Evolutionary conservation across 1,139 yeast species (phyloP).

Genomic region (Cylindricascospora bacillispora): DNA sequence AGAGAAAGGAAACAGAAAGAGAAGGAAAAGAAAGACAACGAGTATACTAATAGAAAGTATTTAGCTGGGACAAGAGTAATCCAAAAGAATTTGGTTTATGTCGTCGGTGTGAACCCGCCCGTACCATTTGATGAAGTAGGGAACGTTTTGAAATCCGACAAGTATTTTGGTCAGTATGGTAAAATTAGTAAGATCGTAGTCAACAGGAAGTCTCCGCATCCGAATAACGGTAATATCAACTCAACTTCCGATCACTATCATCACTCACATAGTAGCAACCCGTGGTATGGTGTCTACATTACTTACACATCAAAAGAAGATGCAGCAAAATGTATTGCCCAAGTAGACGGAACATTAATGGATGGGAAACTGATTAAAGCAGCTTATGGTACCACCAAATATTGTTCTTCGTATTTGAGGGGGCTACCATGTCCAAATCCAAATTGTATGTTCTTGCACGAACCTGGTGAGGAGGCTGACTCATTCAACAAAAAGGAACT

Average conservation of each 20-base stretch:
- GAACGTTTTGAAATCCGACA: conserved; percentile 71
- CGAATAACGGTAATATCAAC: conserved; percentile 13
- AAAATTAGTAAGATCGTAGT: conserved; percentile 89
- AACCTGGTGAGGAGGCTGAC: conserved; percentile 99
- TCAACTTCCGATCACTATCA: conserved; percentile 26
- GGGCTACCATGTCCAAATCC: conserved; percentile 98
- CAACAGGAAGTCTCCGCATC: conserved; percentile 55
- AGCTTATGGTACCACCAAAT: conserved; percentile 97
- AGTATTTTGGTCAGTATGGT: conserved; percentile 96
- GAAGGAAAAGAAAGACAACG: conserved; percentile 85
- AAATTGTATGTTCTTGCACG: conserved; percentile 96
- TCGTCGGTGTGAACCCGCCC: conserved; percentile 89
- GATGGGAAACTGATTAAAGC: conserved; percentile 84
- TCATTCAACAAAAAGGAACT: conserved; percentile 88
- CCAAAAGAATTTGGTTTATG: conserved; percentile 93
- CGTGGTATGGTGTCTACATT: conserved; percentile 91
- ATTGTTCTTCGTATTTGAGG: conserved; percentile 87
- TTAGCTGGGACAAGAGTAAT: conserved; percentile 95
- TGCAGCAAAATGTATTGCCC: conserved; percentile 84
- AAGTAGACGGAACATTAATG: conserved; percentile 86
- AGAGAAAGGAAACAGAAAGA: conserved; percentile 81
- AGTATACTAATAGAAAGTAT: conserved; percentile 80
- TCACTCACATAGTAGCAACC: conserved; percentile 34
- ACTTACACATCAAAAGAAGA: conserved; percentile 90
- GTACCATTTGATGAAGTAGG: conserved; percentile 78